Evolutionary conservation across 2,329 filamentous ascomycete genomes (phyloP), one percentile per base, ranked within the genome.

Genomic region (Penicillium aurantiogriseum): DNA sequence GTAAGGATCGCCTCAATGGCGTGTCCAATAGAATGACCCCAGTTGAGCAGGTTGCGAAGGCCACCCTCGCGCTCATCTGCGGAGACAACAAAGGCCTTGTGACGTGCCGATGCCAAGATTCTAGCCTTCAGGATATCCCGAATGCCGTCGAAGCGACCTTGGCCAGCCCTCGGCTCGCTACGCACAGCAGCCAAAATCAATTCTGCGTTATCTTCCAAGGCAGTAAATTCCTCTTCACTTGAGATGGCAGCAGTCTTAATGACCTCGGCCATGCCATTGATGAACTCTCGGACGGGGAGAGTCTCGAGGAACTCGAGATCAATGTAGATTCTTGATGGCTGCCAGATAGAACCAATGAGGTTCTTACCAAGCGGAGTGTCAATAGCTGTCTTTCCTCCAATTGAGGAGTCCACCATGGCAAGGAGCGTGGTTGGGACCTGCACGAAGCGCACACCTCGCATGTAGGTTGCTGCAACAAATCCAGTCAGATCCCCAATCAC

Each of bases 261-360:
- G 31, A 99, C 93, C 79, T 99, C 94, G 27, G 93, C 94, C 93
- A 99, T 97, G 60, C 94, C 94, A 74, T 99, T 99, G 76, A 97
- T 92, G 71, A 99, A 93, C 76, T 99, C 93, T 64, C 94, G 84
- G 63, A 88, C 87, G 1, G 93, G 92, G 21, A 99, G 81, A 1
- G 92, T 96, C 72, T 96, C 91, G 54, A 99, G 81, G 71, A 99
- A 97, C 55, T 87, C 84, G 60, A 97, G 81, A 74, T 99, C 94
- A 67, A 99, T 92, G 76, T 96, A 99, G 64, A 97, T 92, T 62
- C 91, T 87, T 69, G 89, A 84, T 5, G 94, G 94, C 74, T 99
- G 94, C 92, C 93, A 97, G 77, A 99, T 97, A 35, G 93, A 87
- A 4, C 94, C 94, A 56, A 99, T 87, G 61, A 99, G 79, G 73